These are phyloP conservation scores for Mastigamoeba balamuthi DNA, from an alignment of 78 protist species.

Conservation along the genomic window DNA sequence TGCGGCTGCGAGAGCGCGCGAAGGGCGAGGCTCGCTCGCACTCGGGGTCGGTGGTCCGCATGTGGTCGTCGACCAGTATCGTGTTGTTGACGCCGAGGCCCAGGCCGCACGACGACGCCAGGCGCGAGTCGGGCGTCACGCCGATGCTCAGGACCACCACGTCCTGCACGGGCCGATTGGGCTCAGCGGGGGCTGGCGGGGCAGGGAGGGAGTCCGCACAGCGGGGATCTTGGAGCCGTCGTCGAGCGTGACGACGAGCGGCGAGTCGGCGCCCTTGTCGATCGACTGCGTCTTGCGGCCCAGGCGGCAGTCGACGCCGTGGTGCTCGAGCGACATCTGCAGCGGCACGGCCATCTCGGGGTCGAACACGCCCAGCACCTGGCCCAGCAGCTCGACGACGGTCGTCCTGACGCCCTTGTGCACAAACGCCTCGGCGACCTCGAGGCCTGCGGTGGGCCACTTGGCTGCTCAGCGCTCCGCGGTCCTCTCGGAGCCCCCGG, in stretches of 20 bases:
- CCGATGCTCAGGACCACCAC: conserved; percentile 14
- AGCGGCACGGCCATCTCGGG: conserved; percentile 5
- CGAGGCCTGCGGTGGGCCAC: conserved; percentile 9
- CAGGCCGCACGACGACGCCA: conserved; percentile 18
- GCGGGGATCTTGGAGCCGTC: not conserved
- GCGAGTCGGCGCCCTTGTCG: not conserved
- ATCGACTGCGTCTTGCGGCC: not conserved
- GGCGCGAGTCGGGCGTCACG: conserved; percentile 16
- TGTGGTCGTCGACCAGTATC: conserved; percentile 1
- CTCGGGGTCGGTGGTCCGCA: conserved; percentile 13
- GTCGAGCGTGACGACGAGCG: not conserved
- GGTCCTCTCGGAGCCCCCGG: not conserved
- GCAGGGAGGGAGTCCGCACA: not conserved
- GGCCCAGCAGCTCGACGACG: conserved; percentile 8
- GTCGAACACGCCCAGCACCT: conserved; percentile 15
- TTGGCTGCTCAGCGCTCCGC: not conserved
- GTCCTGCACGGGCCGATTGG: not conserved
- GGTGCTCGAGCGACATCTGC: not conserved
- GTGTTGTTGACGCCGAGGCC: not conserved
- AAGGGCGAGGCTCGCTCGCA: too few relatives aligned
- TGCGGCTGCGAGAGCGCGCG: too few relatives aligned
- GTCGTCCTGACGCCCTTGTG: not conserved
- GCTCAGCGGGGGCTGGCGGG: not conserved
- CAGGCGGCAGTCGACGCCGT: conserved; percentile 5
- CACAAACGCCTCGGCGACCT: conserved; percentile 18